phyloP scores from a whole-genome alignment of 2,329 filamentous ascomycete species.

The Nigrograna mackinnonii region DNA sequence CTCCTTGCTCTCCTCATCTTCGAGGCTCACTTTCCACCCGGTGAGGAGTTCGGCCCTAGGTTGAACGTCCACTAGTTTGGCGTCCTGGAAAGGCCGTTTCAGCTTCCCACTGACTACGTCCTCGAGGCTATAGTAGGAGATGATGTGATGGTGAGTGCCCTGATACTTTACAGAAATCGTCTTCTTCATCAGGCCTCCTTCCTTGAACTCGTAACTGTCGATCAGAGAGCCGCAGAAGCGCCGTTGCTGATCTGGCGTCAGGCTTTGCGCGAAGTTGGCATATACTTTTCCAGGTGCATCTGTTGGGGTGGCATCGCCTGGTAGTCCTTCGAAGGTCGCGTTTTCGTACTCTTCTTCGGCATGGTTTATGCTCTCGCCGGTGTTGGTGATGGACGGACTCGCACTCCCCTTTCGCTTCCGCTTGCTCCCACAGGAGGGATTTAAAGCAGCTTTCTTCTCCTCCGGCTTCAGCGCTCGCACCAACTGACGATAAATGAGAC shows the following conservation, averaged over 20 bases:
- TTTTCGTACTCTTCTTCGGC: constrained; percentile 40
- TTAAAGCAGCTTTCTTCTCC: constrained; percentile 39
- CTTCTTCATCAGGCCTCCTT: constrained; percentile 84
- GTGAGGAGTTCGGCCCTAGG: constrained; percentile 36
- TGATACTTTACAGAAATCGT: constrained; percentile 81
- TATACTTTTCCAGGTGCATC: constrained; percentile 36
- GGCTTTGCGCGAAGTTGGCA: constrained; percentile 41
- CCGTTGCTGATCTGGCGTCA: constrained; percentile 55
- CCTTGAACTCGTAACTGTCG: constrained; percentile 89
- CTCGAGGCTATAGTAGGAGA: constrained; percentile 84
- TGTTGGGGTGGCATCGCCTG: constrained; percentile 18
- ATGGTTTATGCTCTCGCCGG: constrained; percentile 30
- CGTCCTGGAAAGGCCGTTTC: constrained; percentile 38
- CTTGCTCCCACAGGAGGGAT: constrained; percentile 39
- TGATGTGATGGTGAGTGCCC: constrained; percentile 79
- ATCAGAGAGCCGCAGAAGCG: constrained; percentile 78
- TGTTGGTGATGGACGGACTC: constrained; percentile 28
- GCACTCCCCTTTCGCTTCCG: constrained; percentile 39
- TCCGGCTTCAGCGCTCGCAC: constrained; percentile 39
- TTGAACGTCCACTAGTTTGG: constrained; percentile 35
- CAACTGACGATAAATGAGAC: constrained; percentile 82
- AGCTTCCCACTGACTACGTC: constrained; percentile 62
- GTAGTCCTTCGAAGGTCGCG: constrained; percentile 19
- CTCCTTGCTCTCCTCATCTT: constrained; percentile 41
- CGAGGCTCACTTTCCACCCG: constrained; percentile 41